Evolutionary conservation across 192 early-diverging fungal species (phyloP), one percentile per base, ranked within the genome.

Genomic region (Glomus cerebriforme): DNA sequence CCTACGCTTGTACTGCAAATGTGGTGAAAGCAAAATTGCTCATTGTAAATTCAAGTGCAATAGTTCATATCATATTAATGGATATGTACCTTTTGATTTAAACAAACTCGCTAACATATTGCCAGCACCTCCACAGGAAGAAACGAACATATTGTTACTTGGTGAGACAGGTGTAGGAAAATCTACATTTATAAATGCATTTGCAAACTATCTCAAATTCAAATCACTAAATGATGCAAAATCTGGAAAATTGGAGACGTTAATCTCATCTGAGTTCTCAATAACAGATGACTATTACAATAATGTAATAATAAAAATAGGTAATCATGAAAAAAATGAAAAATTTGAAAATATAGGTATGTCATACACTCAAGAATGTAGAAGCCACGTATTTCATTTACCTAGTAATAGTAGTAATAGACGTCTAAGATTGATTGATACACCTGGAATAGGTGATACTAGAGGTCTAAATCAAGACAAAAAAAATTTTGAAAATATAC

Each of bases 111-210:
- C 34, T 35, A 35, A 3, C 5, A 3, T 35, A 35, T 35, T 35
- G 5, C 5, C 34, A 35, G 34, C 34, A 35, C 34, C 5, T 76
- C 3, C 15, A 59, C 59, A 19, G 59, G 24, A 59, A 22, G 62
- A 64, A 64, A 29, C 27, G 27, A 64, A 64, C 27, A 64, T 64
- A 64, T 31, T 64, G 27, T 64, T 64, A 31, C 62, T 64, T 13
- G 62, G 62, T 29, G 62, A 64, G 27, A 64, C 68, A 1, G 82
- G 82, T 2, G 82, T 82, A 59, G 78, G 82, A 26, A 82, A 82
- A 66, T 80, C 78, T 19, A 82, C 78, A 19, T 82, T 79, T 71
- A 82, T 82, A 63, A 82, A 82, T 45, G 74, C 73, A 39, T 77
- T 82, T 73, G 78, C 59, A 29, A 82, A 82, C 67, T 82, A 82